Evolutionary conservation across 2,329 filamentous ascomycete genomes (phyloP).

Genomic region (Verticillium isaacii): DNA sequence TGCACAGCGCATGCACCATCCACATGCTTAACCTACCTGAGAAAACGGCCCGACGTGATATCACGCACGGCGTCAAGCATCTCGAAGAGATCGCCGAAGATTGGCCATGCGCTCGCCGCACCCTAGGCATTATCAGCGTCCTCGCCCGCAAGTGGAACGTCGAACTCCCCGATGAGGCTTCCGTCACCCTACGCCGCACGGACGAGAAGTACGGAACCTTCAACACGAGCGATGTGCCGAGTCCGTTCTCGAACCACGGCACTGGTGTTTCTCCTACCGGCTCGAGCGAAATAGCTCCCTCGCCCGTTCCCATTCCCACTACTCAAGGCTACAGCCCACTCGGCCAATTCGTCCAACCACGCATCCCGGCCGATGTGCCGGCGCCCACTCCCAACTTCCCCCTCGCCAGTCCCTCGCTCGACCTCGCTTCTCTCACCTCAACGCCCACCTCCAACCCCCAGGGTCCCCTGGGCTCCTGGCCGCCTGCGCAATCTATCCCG

Average conservation of each 20-base stretch:
- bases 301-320: constrained; percentile 3
- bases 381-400: background rate
- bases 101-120: constrained; percentile 85
- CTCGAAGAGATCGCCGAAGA: constrained; percentile 94
- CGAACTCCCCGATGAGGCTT: constrained; percentile 79
- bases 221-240: constrained; percentile 55
- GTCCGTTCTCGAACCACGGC: constrained; percentile 30
- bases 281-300: background rate
- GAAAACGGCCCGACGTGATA: constrained; percentile 83
- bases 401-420: background rate
- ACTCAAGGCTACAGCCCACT: constrained; percentile 22
- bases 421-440: background rate
- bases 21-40: constrained; percentile 91
- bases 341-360: constrained; percentile 24
- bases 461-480: background rate
- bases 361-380: background rate
- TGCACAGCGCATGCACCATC: constrained; percentile 90
- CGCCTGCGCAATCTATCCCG: constrained; percentile 17
- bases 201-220: constrained; percentile 77
- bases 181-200: constrained; percentile 67
- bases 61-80: constrained; percentile 85
- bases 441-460: background rate
- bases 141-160: constrained; percentile 87
- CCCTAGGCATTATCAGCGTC: constrained; percentile 78
- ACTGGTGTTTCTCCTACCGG: background rate